Conservation (phyloP, 129 eudicot species). For the Flaveria sonorensis region DNA sequence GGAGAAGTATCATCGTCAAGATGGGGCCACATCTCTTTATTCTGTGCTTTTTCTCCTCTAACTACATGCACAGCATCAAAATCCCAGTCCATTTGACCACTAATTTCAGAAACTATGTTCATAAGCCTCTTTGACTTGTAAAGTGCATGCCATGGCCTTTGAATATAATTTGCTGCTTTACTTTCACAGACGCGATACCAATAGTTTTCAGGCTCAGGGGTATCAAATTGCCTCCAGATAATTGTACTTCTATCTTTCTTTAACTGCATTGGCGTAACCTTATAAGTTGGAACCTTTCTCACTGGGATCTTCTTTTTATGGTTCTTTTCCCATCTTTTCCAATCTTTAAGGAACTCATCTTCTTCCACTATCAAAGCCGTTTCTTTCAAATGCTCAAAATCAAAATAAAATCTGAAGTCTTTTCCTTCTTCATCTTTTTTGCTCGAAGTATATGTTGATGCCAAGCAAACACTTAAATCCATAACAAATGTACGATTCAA, state of each 20-base stretch:
- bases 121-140: conserved; percentile 94
- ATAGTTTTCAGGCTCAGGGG: conserved; percentile 93
- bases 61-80: conserved; percentile 97
- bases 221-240: conserved; percentile 90
- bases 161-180: conserved; percentile 63
- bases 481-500: conserved; percentile 88
- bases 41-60: conserved; percentile 86
- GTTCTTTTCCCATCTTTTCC: conserved; percentile 82
- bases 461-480: conserved; percentile 86
- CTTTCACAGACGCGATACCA: conserved; percentile 99
- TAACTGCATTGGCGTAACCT: conserved; percentile 82
- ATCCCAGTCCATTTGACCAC: conserved; percentile 99
- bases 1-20: conserved; percentile 93
- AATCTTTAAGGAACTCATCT: conserved; percentile 72
- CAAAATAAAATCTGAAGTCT: conserved; percentile 89
- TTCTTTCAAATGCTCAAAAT: conserved; percentile 97
- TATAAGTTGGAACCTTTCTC: conserved; percentile 74
- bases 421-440: conserved; percentile 90
- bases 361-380: conserved; percentile 77
- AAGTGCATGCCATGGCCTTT: conserved; percentile 86
- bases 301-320: conserved; percentile 67
- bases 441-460: conserved; percentile 63
- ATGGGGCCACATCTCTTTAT: conserved; percentile 82
- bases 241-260: conserved; percentile 77
- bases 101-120: conserved; percentile 91